Conservation (phyloP, 2,329 filamentous ascomycete genomes). For the Myotisia sp. region DNA sequence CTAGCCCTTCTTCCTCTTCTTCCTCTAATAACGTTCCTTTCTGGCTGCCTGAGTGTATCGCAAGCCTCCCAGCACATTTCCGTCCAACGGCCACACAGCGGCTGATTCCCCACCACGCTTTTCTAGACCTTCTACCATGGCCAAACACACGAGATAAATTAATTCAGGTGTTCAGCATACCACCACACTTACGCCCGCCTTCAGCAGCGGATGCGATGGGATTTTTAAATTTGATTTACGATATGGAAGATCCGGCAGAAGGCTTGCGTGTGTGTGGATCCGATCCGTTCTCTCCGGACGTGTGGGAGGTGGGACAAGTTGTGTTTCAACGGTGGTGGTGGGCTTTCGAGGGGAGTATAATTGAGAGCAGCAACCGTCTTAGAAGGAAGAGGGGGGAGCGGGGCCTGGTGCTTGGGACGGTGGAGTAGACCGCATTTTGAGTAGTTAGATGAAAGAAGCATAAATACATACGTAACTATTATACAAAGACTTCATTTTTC, state of each 20-base stretch:
- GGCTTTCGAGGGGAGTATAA: constrained; percentile 39
- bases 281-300: constrained; percentile 35
- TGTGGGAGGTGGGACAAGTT: constrained; percentile 46
- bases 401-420: constrained; percentile 10
- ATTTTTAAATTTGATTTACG: constrained; percentile 40
- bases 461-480: too few relatives aligned
- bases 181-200: constrained; percentile 35
- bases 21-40: constrained; percentile 16
- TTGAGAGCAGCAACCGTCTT: constrained; percentile 42
- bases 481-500: too few relatives aligned
- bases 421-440: too few relatives aligned
- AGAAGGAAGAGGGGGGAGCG: constrained; percentile 33
- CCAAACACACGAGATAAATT: constrained; percentile 39
- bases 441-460: too few relatives aligned
- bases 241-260: constrained; percentile 42
- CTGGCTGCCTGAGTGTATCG: background rate
- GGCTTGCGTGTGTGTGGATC: constrained; percentile 38
- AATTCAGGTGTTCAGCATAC: constrained; percentile 39
- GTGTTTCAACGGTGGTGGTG: constrained; percentile 49
- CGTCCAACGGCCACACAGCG: constrained; percentile 39
- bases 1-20: background rate
- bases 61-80: constrained; percentile 35
- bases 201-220: constrained; percentile 35
- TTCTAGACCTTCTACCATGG: constrained; percentile 47
- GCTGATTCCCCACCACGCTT: constrained; percentile 41